Evolutionary conservation across 2,329 filamentous ascomycete genomes (phyloP), one percentile per base, ranked within the genome.

Genomic region (Seiridium cupressi): DNA sequence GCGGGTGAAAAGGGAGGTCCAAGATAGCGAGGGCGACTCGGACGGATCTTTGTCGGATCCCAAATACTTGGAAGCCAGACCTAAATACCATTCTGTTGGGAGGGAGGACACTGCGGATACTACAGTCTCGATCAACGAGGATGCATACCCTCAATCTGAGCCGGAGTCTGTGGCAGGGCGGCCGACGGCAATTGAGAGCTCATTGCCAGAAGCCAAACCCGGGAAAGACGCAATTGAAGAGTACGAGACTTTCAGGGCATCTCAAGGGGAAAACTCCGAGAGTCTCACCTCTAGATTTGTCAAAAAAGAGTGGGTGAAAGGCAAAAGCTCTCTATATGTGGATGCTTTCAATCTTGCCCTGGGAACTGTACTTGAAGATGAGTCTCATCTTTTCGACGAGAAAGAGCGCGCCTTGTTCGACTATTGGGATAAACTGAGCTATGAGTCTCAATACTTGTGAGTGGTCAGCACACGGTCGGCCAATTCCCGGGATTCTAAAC

Each of bases 271-370:
- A 3, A 71, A 77, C 8, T 70, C 79, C 7, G 69, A 79, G 4
- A 80, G 82, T 63, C 76, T 79, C 44, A 79, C 84, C 6, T 70
- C 89, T 11, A 81, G 81, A 60, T 77, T 86, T 56, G 63, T 72
- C 60, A 63, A 69, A 13, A 73, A 79, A 79, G 55, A 83, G 61
- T 97, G 92, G 92, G 76, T 87, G 4, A 86, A 83, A 68, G 92
- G 92, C 0, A 88, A 87, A 72, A 96, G 89, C 69, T 98, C 93
- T 1, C 92, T 99, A 59, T 99, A 99, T 69, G 92, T 97, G 18
- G 95, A 99, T 76, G 95, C 95, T 0, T 99, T 99, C 80, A 97
- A 97, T 69, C 80, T 98, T 11, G 92, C 94, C 2, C 78, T 99
- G 54, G 89, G 94, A 61, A 97, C 92, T 0, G 95, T 99, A 3